Evolutionary conservation across 257 asterid species (phyloP), one percentile per base, ranked within the genome.

Genomic region (Haberlea rhodopensis): DNA sequence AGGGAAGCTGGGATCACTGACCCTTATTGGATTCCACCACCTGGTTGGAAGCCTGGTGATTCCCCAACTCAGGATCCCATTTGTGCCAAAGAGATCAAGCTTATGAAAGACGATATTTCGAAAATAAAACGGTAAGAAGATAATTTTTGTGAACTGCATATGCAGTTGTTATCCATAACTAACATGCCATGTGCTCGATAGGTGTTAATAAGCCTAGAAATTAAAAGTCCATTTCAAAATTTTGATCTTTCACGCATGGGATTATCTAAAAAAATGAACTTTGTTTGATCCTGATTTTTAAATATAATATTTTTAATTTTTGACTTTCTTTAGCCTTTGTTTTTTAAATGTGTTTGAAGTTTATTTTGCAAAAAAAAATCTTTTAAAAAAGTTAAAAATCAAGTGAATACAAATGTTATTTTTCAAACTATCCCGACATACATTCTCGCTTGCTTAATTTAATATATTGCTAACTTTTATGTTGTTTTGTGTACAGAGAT

Each of bases 11-110:
- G 95, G 56, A 91, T 90, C 0, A 54, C 69, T 60, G 96, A 94
- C 69, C 96, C 99, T 63, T 94, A 72, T 66, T 94, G 99, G 99
- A 76, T 85, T 53, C 99, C 99, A 53, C 99, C 99, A 8, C 90
- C 85, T 68, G 99, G 99, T 61, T 94, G 99, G 99, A 72, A 78
- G 62, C 91, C 71, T 34, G 99, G 99, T 65, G 96, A 94, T 75
- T 78, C 90, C 49, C 96, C 96, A 27, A 85, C 89, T 64, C 99
- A 90, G 75, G 94, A 89, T 61, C 99, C 99, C 9, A 70, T 77
- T 6, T 87, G 89, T 81, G 94, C 95, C 21, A 77, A 73, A 65
- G 95, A 86, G 71, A 56, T 94, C 45, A 94, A 71, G 75, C 74
- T 68, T 51, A 63, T 94, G 75, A 89, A 66, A 68, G 88, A 84